Base-by-base conservation (phyloP, 2,329 filamentous ascomycete species). In the Aotearoamyces nothofagi region DNA sequence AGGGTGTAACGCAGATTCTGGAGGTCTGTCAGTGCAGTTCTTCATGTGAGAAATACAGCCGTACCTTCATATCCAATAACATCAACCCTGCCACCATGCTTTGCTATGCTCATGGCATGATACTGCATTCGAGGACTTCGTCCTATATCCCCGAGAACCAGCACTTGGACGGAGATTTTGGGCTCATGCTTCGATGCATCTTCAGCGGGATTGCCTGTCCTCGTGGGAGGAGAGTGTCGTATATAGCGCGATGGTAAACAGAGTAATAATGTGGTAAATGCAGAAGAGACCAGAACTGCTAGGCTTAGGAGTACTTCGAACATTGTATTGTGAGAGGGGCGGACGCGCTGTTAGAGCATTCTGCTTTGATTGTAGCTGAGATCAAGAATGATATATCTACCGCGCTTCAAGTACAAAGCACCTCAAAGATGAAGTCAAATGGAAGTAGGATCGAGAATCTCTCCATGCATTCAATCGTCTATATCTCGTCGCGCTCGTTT, bases 121-220 rank as follows among this genome's bases (percentile, higher is more conserved):
- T 98, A 96, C 49, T 96, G 86, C 87, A 98, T 98, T 32, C 90
- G 82, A 27, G 90, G 90, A 50, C 87, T 96, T 25, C 86, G 73
- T 22, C 90, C 90, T 50, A 98, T 86, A 48, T 98, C 90, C 24
- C 90, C 90, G 15, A 98, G 67, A 11, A 98, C 90, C 10, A 98
- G 65, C 29, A 98, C 71, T 53, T 93, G 83, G 24, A 87, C 66
- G 1, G 62, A 66, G 19, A 58, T 54, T 33, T 63, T 55, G 40
- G 40, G 36, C 30, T 44, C 39, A 34, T 32, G 27, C 10, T 29
- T 31, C 30, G 24, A 26, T 36, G 24, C 20, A 8, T 37, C 36
- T 19, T 49, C 36, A n/a, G 31, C 36, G 9, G 45, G 30, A 10
- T 36, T 31, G 13, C 39, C 35, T 9, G 41, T 39, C 8, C 19